Evolutionary conservation across 2,329 filamentous ascomycete species (phyloP).

Genomic region (Penicillium corylophilum): DNA sequence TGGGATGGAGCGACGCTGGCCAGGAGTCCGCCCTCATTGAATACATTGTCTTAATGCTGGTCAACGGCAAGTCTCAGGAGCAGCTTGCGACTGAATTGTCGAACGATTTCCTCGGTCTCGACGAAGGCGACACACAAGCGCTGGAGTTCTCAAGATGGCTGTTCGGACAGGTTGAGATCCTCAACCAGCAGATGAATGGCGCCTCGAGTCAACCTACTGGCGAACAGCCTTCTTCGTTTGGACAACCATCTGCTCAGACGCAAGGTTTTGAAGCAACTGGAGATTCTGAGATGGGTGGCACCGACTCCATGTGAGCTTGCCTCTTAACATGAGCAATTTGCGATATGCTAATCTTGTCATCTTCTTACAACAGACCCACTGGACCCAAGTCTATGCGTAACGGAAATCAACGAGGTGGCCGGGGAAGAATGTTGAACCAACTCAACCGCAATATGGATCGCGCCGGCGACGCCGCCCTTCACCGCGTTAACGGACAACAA

Average conservation of each 20-base stretch:
- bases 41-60: slow-evolving; percentile 96
- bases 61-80: slow-evolving; percentile 88
- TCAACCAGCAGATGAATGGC: slow-evolving; percentile 65
- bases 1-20: slow-evolving; percentile 84
- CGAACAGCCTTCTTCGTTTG: slow-evolving; percentile 33
- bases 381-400: slow-evolving; percentile 94
- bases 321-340: not conserved
- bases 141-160: slow-evolving; percentile 87
- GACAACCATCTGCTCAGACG: slow-evolving; percentile 12
- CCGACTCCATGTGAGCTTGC: slow-evolving; percentile 41
- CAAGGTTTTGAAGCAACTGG: slow-evolving; percentile 33
- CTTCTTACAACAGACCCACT: slow-evolving; percentile 65
- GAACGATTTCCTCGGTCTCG: slow-evolving; percentile 78
- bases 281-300: slow-evolving; percentile 73
- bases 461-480: slow-evolving; percentile 69
- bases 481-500: slow-evolving; percentile 71
- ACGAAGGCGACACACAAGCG: slow-evolving; percentile 77
- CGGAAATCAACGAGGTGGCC: slow-evolving; percentile 57
- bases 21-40: slow-evolving; percentile 83
- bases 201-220: slow-evolving; percentile 37
- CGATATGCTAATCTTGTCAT: slow-evolving; percentile 39
- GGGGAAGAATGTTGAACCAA: slow-evolving; percentile 82
- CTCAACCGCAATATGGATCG: slow-evolving; percentile 81
- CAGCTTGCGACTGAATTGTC: slow-evolving; percentile 87
- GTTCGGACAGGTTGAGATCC: slow-evolving; percentile 76